These are phyloP conservation scores for Hyphodiscus hymeniophilus DNA, from an alignment of 495 filamentous ascomycete species.

Conservation along the genomic window DNA sequence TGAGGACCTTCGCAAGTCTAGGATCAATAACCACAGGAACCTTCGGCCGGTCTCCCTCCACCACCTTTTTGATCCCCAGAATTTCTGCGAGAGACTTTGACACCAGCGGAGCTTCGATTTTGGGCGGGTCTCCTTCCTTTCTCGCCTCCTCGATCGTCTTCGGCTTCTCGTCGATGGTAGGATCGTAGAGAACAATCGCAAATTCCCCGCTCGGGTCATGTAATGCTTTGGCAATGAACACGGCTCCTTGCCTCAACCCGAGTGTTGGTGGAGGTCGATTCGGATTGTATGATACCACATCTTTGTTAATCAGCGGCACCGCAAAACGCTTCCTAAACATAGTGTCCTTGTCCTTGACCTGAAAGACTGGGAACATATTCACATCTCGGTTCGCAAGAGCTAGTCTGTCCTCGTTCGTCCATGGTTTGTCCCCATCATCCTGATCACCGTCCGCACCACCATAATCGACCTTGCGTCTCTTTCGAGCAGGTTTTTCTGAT, in stretches of 20 bases:
- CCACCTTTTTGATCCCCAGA: conserved; percentile 84
- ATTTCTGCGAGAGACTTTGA: conserved; percentile 97
- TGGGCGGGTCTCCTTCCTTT: conserved; percentile 41
- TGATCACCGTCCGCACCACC: conserved; percentile 66
- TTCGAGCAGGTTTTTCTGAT: conserved; percentile 78
- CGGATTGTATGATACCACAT: conserved; percentile 59
- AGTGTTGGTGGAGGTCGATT: conserved; percentile 76
- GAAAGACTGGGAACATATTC: conserved; percentile 86
- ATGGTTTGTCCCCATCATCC: conserved; percentile 68
- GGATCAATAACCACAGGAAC: conserved; percentile 98
- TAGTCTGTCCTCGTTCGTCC: conserved; percentile 80
- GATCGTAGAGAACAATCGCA: conserved; percentile 92
- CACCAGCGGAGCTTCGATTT: conserved; percentile 71
- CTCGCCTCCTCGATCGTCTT: conserved; percentile 41
- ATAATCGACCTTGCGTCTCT: conserved; percentile 86
- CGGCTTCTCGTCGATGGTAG: conserved; percentile 81
- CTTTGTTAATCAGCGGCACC: conserved; percentile 80
- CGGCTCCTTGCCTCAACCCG: conserved; percentile 73
- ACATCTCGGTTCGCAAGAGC: conserved; percentile 81
- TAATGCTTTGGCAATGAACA: conserved; percentile 81
- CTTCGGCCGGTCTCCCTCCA: conserved; percentile 69
- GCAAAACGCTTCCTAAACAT: conserved; percentile 77
- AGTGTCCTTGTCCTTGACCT: conserved; percentile 76
- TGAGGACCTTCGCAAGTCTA: conserved; percentile 77
- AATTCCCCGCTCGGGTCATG: conserved; percentile 96